Conservation (phyloP, 768 basidiomycete genomes). For the Hygrophorus pudorinus region DNA sequence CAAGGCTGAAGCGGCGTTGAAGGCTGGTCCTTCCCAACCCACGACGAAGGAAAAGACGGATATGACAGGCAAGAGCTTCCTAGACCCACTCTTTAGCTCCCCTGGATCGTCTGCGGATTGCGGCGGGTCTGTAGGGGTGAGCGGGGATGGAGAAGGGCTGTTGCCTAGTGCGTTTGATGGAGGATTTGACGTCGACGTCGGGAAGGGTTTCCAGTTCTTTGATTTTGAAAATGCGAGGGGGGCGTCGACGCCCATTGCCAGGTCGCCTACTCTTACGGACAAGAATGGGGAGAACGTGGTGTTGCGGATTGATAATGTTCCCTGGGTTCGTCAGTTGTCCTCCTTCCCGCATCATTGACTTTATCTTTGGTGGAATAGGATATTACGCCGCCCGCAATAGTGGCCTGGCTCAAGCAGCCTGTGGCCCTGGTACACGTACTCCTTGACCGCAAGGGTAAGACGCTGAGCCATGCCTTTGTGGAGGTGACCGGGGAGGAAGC, state of each 20-base stretch:
- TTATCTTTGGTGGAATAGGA: slow-evolving; percentile 36
- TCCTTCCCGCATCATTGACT: background rate
- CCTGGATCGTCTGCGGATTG: slow-evolving; percentile 11
- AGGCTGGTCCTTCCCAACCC: no score
- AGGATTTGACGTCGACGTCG: background rate
- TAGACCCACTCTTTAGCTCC: slow-evolving; percentile 27
- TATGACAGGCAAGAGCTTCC: slow-evolving; percentile 16
- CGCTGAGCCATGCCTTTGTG: slow-evolving; percentile 75
- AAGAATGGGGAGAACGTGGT: slow-evolving; percentile 38
- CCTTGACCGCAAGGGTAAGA: slow-evolving; percentile 75
- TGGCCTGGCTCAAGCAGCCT: slow-evolving; percentile 60
- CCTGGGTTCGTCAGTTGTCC: slow-evolving; percentile 51
- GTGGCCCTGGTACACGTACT: slow-evolving; percentile 67
- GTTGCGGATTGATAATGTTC: slow-evolving; percentile 79
- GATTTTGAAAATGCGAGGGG: background rate
- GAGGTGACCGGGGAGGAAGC: slow-evolving; percentile 55
- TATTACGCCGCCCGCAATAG: slow-evolving; percentile 70
- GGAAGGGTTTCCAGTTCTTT: no score
- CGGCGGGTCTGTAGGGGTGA: background rate
- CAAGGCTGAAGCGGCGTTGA: no score
- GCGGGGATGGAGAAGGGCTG: background rate
- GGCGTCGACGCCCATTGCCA: slow-evolving; percentile 2
- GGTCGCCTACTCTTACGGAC: background rate
- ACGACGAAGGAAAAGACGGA: slow-evolving; percentile 3
- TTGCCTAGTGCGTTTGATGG: slow-evolving; percentile 10